A percentile compares a stretch with the other conserved stretches of the same genome.
Conservation (phyloP, 176 grass and related monocot genomes). For the Pontederia paniculata region DNA sequence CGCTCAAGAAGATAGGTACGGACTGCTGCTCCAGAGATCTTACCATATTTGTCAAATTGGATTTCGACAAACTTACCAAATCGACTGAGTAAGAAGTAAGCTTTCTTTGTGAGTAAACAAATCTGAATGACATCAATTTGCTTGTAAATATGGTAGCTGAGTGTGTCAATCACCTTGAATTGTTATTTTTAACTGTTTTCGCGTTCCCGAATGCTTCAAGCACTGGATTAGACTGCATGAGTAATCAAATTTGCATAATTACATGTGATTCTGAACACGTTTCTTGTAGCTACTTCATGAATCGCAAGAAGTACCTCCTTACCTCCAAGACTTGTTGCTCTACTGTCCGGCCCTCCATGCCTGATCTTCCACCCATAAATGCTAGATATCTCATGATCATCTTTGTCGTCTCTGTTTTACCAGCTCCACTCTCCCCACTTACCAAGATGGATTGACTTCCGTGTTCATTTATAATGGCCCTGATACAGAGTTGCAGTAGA, state of each 20-base stretch:
- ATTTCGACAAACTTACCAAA: constrained; percentile 97
- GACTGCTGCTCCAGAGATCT: constrained; percentile 86
- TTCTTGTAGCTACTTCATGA: background rate
- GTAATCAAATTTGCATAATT: constrained; percentile 2
- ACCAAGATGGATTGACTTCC: constrained; percentile 89
- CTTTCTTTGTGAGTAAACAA: background rate
- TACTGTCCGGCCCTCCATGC: constrained; percentile 70
- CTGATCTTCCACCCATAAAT: constrained; percentile 88
- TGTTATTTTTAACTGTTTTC: constrained; percentile 92
- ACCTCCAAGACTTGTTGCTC: constrained; percentile 97
- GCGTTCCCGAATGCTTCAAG: constrained; percentile 96
- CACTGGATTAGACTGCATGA: constrained; percentile 74
- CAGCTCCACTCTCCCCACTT: constrained; percentile 93
- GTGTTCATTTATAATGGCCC: constrained; percentile 77
- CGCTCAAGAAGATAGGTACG: constrained; percentile 79
- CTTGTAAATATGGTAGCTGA: constrained; percentile 6
- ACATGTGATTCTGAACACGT: background rate
- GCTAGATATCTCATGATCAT: constrained; percentile 98
- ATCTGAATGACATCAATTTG: background rate
- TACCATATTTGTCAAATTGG: constrained; percentile 78
- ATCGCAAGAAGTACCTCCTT: background rate
- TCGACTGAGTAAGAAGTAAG: constrained; percentile 35
- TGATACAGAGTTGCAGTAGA: constrained; percentile 7
- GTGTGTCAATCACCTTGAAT: constrained; percentile 49
- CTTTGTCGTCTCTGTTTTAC: constrained; percentile 95